Evolutionary conservation across 139 green algal genomes (phyloP), one percentile per base, ranked within the genome.

Genomic region (Trebouxia sp.): DNA sequence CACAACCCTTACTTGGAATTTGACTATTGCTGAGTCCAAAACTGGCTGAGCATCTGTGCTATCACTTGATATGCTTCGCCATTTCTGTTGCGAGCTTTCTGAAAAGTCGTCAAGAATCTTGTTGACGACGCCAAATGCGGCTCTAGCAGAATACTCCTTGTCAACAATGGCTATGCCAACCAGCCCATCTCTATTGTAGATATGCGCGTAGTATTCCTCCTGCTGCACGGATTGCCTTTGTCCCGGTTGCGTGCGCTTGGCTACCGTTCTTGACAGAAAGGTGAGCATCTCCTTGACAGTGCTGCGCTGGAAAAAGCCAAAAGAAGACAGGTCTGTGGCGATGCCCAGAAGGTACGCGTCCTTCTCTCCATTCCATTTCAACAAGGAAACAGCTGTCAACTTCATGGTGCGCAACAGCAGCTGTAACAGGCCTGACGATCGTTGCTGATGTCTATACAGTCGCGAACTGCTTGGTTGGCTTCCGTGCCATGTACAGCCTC

Each of bases 161-260:
- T 98, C 96, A 48, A 91, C 91, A 48, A 99, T 93, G 7, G 91
- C 94, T 6, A 99, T 89, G 53, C 89, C 97, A 72, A 92, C 93
- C 41, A 99, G 84, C 0, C 94, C 93, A 55, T 97, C 93, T 30
- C 86, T 87, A 47, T 99, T 96, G 82, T 94, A 92, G 15, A 93
- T 94, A 80, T 99, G 97, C 80, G 92, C 96, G 39, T 96, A 89
- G 84, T 98, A 99, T 62, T 97, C 94, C 45, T 99, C 93, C 39
- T 82, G 87, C 82, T 93, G 90, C 14, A 96, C 92, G 1, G 89
- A 92, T 75, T 98, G 95, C 32, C 95, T 85, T 81, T 92, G 89
- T 0, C 94, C 95, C 0, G 85, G 78, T 38, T 88, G 79, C 10
- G 97, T 99, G 5, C 95, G 88, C 84, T 96, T 95, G 6, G 93